These are phyloP conservation scores for Dactylella cylindrospora DNA, from an alignment of 2,329 filamentous ascomycete species.

Conservation along the genomic window DNA sequence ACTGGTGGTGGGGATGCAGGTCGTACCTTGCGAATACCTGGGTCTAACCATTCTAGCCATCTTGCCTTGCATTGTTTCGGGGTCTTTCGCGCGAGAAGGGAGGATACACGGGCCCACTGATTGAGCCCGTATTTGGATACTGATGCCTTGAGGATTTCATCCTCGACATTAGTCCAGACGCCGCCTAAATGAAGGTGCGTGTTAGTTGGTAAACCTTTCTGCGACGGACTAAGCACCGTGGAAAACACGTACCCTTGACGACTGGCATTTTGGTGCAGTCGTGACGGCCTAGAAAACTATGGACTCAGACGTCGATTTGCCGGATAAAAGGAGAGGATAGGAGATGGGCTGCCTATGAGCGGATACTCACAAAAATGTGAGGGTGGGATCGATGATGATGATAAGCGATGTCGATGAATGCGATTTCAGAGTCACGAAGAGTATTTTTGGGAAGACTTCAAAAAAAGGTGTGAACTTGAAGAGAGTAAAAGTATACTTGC, in stretches of 20 bases:
- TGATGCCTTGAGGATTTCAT: conserved; percentile 95
- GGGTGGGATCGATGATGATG: background rate
- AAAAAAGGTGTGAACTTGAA: too few relatives aligned
- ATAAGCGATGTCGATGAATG: background rate
- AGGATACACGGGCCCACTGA: conserved; percentile 98
- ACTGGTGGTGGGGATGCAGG: background rate
- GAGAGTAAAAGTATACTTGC: too few relatives aligned
- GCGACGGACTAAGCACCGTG: background rate
- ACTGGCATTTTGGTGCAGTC: conserved; percentile 67
- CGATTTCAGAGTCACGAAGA: background rate
- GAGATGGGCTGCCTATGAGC: too few relatives aligned
- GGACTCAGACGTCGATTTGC: too few relatives aligned
- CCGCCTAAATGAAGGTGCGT: conserved; percentile 55
- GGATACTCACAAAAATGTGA: too few relatives aligned
- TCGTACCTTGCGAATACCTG: conserved; percentile 77
- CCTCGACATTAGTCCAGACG: conserved; percentile 76
- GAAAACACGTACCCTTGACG: conserved; percentile 59
- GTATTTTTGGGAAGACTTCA: too few relatives aligned
- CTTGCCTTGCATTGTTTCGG: conserved; percentile 98
- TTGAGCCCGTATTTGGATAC: conserved; percentile 94
- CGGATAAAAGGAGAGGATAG: too few relatives aligned
- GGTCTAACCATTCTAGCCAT: conserved; percentile 98
- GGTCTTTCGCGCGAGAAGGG: conserved; percentile 92
- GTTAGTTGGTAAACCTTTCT: conserved; percentile 4
- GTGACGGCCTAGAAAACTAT: too few relatives aligned